Evolutionary conservation across 1,284 basidiomycete species (phyloP).

Genomic region (Laetiporus sulphureus): DNA sequence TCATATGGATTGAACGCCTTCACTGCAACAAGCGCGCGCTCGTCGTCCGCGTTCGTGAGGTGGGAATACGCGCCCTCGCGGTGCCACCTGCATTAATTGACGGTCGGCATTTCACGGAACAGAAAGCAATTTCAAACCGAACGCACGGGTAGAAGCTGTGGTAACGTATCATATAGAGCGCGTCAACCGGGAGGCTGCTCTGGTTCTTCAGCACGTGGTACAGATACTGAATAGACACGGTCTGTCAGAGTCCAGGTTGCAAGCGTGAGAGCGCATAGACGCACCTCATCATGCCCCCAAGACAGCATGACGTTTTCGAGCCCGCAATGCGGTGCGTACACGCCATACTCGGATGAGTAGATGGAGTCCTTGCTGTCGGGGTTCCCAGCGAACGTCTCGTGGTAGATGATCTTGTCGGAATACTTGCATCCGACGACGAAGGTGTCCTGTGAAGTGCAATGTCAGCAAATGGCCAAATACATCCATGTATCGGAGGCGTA

Average conservation of each 20-base stretch:
- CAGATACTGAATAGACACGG: constrained; percentile 46
- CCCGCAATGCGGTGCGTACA: constrained; percentile 82
- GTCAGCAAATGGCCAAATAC: constrained; percentile 1
- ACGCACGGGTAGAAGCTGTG: constrained; percentile 85
- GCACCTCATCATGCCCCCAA: constrained; percentile 86
- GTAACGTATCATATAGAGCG: constrained; percentile 87
- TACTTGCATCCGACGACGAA: constrained; percentile 86
- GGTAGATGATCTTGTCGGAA: constrained; percentile 81
- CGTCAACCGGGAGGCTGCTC: constrained; percentile 76
- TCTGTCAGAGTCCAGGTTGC: neutral
- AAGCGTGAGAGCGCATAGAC: constrained; percentile 14
- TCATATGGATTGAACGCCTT: constrained; percentile 86
- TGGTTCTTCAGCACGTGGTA: constrained; percentile 76
- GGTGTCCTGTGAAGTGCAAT: constrained; percentile 55
- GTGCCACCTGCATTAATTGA: constrained; percentile 55
- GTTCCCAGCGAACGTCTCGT: constrained; percentile 77
- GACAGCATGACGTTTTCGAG: constrained; percentile 88
- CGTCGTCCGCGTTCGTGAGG: constrained; percentile 67
- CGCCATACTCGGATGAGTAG: constrained; percentile 77
- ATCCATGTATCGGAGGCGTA: constrained; percentile 29
- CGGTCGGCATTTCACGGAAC: neutral
- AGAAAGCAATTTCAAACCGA: neutral
- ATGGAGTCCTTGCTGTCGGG: constrained; percentile 68
- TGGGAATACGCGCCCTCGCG: constrained; percentile 78
- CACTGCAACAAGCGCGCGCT: constrained; percentile 57